These are phyloP conservation scores for Carex scoparia DNA, from an alignment of 176 grass and related monocot genomes.

Conservation along the genomic window DNA sequence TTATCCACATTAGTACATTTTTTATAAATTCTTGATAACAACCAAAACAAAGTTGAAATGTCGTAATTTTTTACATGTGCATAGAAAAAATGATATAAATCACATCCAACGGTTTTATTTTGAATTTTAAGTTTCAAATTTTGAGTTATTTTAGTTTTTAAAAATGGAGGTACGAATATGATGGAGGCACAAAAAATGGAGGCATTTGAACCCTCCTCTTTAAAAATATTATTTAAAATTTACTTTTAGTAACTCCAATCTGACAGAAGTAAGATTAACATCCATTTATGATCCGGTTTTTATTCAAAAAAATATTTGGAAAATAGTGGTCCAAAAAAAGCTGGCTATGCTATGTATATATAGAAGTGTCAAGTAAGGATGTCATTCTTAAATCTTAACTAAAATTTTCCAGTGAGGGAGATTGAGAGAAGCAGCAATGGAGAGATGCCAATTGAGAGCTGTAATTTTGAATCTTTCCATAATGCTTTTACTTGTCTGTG, in stretches of 20 bases:
- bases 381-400: not conserved
- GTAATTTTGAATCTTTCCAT: not conserved
- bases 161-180: too few relatives aligned
- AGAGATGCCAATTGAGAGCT: not conserved
- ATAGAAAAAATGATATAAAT: too few relatives aligned
- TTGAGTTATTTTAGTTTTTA: too few relatives aligned
- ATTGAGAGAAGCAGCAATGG: conserved; percentile 12
- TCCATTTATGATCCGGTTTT: not conserved
- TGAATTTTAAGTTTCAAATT: too few relatives aligned
- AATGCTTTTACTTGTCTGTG: not conserved
- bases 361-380: not conserved
- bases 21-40: too few relatives aligned
- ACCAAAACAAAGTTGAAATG: too few relatives aligned
- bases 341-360: not conserved
- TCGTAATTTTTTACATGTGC: too few relatives aligned
- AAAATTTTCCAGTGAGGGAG: not conserved
- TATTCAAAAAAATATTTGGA: not conserved
- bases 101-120: too few relatives aligned
- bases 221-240: not conserved
- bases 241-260: not conserved
- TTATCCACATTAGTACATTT: too few relatives aligned
- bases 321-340: not conserved
- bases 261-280: not conserved
- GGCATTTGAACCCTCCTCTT: too few relatives aligned
- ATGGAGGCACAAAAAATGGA: too few relatives aligned